These are phyloP conservation scores for Cytospora schulzeri DNA, from an alignment of 2,329 filamentous ascomycete genomes.

Conservation along the genomic window DNA sequence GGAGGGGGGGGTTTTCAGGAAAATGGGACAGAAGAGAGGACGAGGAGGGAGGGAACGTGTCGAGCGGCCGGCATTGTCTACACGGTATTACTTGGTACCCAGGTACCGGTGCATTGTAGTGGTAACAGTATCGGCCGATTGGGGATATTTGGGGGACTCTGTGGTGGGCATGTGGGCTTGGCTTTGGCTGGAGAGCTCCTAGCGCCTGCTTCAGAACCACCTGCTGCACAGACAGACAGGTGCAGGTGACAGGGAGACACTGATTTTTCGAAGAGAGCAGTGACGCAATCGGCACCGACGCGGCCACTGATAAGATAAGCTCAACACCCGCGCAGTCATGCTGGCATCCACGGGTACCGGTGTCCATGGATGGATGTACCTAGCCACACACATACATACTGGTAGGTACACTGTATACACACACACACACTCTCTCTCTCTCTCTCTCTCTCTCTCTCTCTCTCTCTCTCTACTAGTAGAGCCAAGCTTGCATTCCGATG, in stretches of 20 bases:
- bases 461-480: neutral
- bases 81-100: neutral
- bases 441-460: too few species aligned
- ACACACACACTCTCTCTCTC: too few species aligned
- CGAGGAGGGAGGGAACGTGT: constrained; percentile 23
- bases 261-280: constrained; percentile 12
- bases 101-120: neutral
- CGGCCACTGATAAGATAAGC: constrained; percentile 22
- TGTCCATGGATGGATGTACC: neutral
- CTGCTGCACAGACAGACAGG: neutral
- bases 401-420: neutral
- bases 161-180: neutral
- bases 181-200: constrained; percentile 17
- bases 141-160: neutral
- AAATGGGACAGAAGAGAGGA: constrained; percentile 16
- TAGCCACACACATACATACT: neutral
- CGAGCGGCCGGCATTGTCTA: constrained; percentile 22
- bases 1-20: constrained; percentile 7
- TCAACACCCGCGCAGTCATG: neutral
- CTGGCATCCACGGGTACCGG: too few species aligned
- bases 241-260: constrained; percentile 5
- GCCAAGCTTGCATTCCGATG: neutral
- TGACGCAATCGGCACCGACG: constrained; percentile 21
- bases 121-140: neutral
- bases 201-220: constrained; percentile 11